Evolutionary conservation across 208 protist species (phyloP).

Genomic region (Phytomonas sp.): DNA sequence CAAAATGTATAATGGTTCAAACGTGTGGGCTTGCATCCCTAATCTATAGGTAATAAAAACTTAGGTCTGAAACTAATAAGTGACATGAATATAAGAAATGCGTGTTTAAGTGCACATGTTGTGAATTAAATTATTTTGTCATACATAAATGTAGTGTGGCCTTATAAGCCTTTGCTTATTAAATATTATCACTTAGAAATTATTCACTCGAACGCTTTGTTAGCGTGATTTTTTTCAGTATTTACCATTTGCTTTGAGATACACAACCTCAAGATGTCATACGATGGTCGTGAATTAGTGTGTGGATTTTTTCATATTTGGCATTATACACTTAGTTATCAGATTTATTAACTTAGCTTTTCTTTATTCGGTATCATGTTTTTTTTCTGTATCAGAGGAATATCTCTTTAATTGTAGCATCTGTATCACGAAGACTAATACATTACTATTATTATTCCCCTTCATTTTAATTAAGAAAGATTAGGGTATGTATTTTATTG

Average conservation of each 20-base stretch:
- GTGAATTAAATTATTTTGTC: constrained; percentile 7
- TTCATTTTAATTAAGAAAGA: not conserved
- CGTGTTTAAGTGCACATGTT: not conserved
- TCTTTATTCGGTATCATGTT: not conserved
- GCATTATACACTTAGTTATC: not conserved
- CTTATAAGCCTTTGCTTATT: not conserved
- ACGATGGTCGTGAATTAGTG: not conserved
- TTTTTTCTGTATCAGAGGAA: constrained; percentile 3
- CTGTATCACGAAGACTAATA: constrained; percentile 17
- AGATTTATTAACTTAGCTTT: not conserved
- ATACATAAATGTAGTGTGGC: not conserved
- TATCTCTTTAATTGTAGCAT: not conserved
- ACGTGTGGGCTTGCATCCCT: not conserved
- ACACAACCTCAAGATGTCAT: not conserved
- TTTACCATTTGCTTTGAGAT: not conserved
- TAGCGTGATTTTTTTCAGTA: not conserved
- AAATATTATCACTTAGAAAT: not conserved
- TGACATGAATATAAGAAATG: not conserved
- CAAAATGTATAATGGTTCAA: not conserved
- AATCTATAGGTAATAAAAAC: not conserved
- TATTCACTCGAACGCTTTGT: not conserved
- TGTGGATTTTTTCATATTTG: constrained; percentile 5
- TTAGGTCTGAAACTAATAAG: not conserved
- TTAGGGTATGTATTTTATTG: not conserved
- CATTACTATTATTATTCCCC: constrained; percentile 10